These are phyloP conservation scores for Penstemon barbatus DNA, from an alignment of 257 asterid genomes.

Conservation along the genomic window DNA sequence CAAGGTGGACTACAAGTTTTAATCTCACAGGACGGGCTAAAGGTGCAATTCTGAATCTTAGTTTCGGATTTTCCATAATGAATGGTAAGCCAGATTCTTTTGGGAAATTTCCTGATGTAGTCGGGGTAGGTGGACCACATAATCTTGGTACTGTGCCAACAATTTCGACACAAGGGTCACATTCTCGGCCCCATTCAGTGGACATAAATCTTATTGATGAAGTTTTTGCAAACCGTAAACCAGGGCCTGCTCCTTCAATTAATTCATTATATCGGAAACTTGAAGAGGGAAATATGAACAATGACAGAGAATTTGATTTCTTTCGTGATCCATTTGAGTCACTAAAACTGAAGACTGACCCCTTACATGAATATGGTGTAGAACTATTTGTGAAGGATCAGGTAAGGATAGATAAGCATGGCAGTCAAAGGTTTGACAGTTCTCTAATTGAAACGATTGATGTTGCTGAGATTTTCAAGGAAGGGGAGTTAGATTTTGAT, in stretches of 20 bases:
- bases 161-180: conserved; percentile 34
- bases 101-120: conserved; percentile 48
- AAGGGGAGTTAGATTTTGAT: conserved; percentile 36
- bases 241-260: conserved; percentile 54
- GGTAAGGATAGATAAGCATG: conserved; percentile 34
- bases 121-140: conserved; percentile 30
- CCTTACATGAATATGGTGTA: conserved; percentile 32
- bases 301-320: conserved; percentile 28
- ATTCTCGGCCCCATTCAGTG: conserved; percentile 34
- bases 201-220: conserved; percentile 41
- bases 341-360: conserved; percentile 24
- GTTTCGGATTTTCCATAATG: conserved; percentile 69
- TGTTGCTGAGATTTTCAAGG: conserved; percentile 58
- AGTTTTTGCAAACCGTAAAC: conserved; percentile 32
- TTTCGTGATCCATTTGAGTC: conserved; percentile 30
- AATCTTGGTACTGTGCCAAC: conserved; percentile 32
- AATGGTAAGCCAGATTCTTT: conserved; percentile 49
- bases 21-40: conserved; percentile 80
- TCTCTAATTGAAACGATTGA: conserved; percentile 53
- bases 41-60: conserved; percentile 75
- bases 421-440: conserved; percentile 41
- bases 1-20: conserved; percentile 86
- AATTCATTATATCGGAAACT: conserved; percentile 48
- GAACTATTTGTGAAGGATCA: conserved; percentile 45
- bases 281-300: conserved; percentile 47